Percentiles rank a stretch among this genome's conserved stretches.
These are phyloP conservation scores for Zizania latifolia DNA, from an alignment of 176 grass and related monocot species.

Conservation along the genomic window DNA sequence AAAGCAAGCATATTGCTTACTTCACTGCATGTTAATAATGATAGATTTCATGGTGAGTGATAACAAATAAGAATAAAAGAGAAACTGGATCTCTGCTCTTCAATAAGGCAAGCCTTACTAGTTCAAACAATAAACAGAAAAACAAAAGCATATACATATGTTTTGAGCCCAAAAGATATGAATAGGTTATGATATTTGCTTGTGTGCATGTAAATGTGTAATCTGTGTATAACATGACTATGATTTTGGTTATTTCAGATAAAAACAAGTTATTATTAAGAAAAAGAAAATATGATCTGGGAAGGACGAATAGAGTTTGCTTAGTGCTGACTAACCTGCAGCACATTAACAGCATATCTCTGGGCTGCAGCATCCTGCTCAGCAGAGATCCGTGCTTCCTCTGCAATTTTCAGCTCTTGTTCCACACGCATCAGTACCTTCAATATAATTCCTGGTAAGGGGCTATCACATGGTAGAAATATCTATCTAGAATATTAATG, in stretches of 20 bases:
- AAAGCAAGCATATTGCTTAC: not conserved
- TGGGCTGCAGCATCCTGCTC: constrained; percentile 96
- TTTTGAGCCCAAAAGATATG: not conserved
- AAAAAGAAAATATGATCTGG: not conserved
- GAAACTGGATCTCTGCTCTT: not conserved
- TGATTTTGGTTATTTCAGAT: constrained; percentile 13
- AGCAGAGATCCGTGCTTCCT: constrained; percentile 92
- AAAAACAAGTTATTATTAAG: constrained; percentile 3
- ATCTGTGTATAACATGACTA: not conserved
- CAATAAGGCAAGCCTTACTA: not conserved
- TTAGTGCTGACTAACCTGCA: constrained; percentile 82
- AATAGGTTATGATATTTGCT: not conserved
- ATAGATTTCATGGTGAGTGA: not conserved
- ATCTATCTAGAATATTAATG: constrained; percentile 11
- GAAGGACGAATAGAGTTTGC: constrained; percentile 18
- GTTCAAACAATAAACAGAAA: constrained; percentile 1
- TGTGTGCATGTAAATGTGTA: not conserved
- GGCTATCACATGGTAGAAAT: not conserved
- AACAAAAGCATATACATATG: not conserved
- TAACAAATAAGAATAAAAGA: not conserved
- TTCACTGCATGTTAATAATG: not conserved
- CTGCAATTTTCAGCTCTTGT: constrained; percentile 96
- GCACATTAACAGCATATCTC: constrained; percentile 73
- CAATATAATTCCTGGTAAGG: constrained; percentile 26
- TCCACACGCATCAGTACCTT: constrained; percentile 95